A percentile compares a stretch with the other conserved stretches of the same genome.
Evolutionary conservation across 805 yeast species (phyloP).

Genomic region (Ogataea nakhonphanomensis): DNA sequence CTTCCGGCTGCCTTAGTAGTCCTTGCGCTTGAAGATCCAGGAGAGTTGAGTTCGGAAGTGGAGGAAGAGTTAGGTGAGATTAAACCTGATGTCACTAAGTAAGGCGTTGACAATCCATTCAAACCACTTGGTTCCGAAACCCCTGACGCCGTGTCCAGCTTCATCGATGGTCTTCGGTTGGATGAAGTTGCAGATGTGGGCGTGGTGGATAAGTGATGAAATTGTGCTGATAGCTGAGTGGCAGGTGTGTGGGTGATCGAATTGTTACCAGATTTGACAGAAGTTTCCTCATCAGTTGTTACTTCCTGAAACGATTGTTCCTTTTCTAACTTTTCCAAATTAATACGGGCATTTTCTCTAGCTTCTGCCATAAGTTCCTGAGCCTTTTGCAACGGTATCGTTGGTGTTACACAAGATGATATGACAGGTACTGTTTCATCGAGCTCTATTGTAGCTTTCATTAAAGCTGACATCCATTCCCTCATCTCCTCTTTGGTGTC

Average conservation of each 20-base stretch:
- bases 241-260: constrained; percentile 22
- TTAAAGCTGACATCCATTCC: constrained; percentile 89
- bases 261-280: constrained; percentile 12
- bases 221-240: constrained; percentile 19
- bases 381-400: constrained; percentile 82
- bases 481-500: constrained; percentile 90
- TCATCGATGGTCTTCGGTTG: constrained; percentile 28
- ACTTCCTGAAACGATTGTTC: constrained; percentile 16
- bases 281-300: constrained; percentile 20
- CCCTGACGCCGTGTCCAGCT: constrained; percentile 39
- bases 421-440: constrained; percentile 91
- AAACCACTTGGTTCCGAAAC: constrained; percentile 19
- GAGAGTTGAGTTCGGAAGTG: constrained; percentile 15
- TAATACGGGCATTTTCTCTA: constrained; percentile 63
- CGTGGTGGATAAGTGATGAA: constrained; percentile 26
- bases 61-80: constrained; percentile 45
- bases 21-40: constrained; percentile 4
- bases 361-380: constrained; percentile 83
- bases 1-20: constrained; percentile 12
- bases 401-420: constrained; percentile 93
- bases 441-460: constrained; percentile 93
- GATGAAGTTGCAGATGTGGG: constrained; percentile 28
- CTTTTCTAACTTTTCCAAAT: constrained; percentile 46
- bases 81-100: constrained; percentile 59
- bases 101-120: constrained; percentile 64